phyloP scores from a whole-genome alignment of 257 asterid genomes.

The Nicotiana benthamiana region DNA sequence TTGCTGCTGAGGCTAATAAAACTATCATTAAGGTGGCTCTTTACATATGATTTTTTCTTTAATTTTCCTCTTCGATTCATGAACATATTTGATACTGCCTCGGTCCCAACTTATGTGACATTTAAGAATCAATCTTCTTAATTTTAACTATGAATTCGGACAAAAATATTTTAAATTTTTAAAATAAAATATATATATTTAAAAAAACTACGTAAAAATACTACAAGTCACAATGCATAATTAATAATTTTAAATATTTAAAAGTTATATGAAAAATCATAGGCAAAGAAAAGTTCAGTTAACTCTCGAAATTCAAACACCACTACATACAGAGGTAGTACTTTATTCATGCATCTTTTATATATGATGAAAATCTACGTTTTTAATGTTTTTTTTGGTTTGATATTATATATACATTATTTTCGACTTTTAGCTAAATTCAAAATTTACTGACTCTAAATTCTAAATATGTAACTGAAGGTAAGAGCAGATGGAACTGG shows the following conservation, averaged over 20 bases:
- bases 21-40: conserved; percentile 25
- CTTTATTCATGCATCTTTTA: background rate
- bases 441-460: background rate
- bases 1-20: conserved; percentile 20
- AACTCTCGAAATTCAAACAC: too few species aligned
- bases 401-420: background rate
- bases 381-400: background rate
- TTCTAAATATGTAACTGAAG: background rate
- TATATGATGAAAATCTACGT: background rate
- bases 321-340: background rate
- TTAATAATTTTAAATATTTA: too few species aligned
- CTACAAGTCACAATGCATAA: too few species aligned
- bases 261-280: too few species aligned
- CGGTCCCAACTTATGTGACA: too few species aligned
- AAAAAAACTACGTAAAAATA: too few species aligned
- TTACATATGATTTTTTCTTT: background rate
- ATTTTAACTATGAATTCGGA: too few species aligned
- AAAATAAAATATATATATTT: too few species aligned
- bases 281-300: too few species aligned
- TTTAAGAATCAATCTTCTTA: too few species aligned
- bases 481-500: conserved; percentile 44
- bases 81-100: background rate
- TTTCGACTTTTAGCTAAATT: background rate
- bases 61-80: background rate
- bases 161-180: too few species aligned